Conservation (phyloP, 2,329 filamentous ascomycete genomes). For the Neodidymelliopsis sp. region DNA sequence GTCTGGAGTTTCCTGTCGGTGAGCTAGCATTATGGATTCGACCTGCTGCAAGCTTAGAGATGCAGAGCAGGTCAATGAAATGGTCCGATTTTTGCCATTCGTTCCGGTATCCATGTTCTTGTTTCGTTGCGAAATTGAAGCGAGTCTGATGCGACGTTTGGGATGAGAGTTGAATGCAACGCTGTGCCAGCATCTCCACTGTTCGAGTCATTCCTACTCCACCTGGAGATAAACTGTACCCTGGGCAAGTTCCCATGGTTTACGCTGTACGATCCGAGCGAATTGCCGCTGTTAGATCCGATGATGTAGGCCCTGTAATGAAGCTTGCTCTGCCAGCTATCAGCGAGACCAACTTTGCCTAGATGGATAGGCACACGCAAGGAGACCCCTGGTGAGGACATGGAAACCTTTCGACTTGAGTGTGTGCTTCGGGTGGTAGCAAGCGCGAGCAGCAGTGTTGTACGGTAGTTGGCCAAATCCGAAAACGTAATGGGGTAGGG, state of each 20-base stretch:
- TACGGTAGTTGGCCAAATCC: too few relatives aligned
- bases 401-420: too few relatives aligned
- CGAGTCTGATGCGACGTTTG: not conserved
- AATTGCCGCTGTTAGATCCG: not conserved
- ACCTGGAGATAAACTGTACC: not conserved
- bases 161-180: not conserved
- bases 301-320: not conserved
- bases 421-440: not conserved
- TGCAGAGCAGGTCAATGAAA: constrained; percentile 8
- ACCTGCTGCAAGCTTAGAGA: not conserved
- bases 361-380: too few relatives aligned
- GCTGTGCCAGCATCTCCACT: not conserved
- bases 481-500: too few relatives aligned
- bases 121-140: not conserved
- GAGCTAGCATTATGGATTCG: constrained; percentile 1
- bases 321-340: too few relatives aligned
- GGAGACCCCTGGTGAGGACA: too few relatives aligned
- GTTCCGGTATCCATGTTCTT: not conserved
- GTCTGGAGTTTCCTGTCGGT: constrained; percentile 14
- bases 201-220: constrained; percentile 2
- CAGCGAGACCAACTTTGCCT: too few relatives aligned
- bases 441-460: not conserved
- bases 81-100: constrained; percentile 3
- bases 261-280: not conserved
- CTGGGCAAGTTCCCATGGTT: not conserved